Conservation (phyloP, 768 basidiomycete species). For the Boletus speciosus region DNA sequence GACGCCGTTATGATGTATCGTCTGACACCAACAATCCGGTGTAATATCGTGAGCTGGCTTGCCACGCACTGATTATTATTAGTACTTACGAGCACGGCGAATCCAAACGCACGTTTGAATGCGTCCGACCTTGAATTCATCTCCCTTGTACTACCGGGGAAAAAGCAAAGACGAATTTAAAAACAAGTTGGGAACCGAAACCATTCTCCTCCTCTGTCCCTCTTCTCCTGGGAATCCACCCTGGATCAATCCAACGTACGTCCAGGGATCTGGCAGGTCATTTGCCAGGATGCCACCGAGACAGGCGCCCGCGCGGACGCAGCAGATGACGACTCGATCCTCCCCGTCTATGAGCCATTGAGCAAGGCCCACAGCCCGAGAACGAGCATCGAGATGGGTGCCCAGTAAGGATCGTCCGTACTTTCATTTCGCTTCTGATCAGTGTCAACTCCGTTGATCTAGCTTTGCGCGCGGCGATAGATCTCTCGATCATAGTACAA, state of each 20-base stretch:
- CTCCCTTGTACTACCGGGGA: background rate
- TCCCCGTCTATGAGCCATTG: constrained; percentile 22
- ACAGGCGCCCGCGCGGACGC: background rate
- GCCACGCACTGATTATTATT: background rate
- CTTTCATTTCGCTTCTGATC: background rate
- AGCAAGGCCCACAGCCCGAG: background rate
- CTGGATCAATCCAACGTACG: constrained; percentile 16
- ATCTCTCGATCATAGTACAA: background rate
- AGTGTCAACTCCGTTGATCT: background rate
- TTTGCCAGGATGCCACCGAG: constrained; percentile 15
- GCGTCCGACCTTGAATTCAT: background rate
- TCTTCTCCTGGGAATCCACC: background rate
- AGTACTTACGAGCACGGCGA: background rate
- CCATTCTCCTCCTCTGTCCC: background rate
- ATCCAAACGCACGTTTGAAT: too few relatives aligned
- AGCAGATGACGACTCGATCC: constrained; percentile 14
- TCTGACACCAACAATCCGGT: background rate
- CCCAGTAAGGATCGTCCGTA: constrained; percentile 1
- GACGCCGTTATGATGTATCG: too few relatives aligned
- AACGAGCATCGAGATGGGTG: background rate
- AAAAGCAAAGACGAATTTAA: background rate
- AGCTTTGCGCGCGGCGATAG: constrained; percentile 2
- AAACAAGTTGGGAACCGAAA: background rate
- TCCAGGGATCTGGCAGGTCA: constrained; percentile 22
- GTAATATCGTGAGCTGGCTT: background rate